Percentiles rank a stretch among this genome's conserved stretches.
Evolutionary conservation across 2,329 filamentous ascomycete species (phyloP).

Genomic region (Xylariomycetidae sp.): DNA sequence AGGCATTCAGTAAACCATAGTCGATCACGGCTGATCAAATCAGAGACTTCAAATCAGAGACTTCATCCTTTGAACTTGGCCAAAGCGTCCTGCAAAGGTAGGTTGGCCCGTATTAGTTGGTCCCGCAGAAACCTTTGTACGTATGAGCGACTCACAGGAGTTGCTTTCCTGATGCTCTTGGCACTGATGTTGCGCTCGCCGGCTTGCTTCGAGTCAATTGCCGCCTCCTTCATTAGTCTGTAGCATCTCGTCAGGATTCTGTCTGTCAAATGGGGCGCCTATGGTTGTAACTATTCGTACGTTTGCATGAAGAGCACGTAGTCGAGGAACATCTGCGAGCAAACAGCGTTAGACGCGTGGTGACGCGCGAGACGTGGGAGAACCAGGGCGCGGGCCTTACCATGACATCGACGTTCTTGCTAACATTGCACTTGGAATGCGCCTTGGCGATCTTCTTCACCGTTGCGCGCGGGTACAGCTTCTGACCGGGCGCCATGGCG

Average conservation of each 20-base stretch:
- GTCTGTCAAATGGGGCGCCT: not conserved
- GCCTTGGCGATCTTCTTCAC: constrained; percentile 88
- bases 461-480: constrained; percentile 76
- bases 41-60: too few species aligned
- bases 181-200: constrained; percentile 71
- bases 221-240: constrained; percentile 74
- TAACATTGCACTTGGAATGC: constrained; percentile 72
- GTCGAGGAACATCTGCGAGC: constrained; percentile 68
- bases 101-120: not conserved
- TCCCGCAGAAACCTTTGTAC: not conserved
- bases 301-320: constrained; percentile 76
- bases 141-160: constrained; percentile 49
- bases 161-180: constrained; percentile 70
- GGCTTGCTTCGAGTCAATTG: constrained; percentile 66
- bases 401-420: constrained; percentile 80
- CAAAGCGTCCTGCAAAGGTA: constrained; percentile 48
- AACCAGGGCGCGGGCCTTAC: constrained; percentile 40
- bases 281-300: constrained; percentile 28
- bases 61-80: constrained; percentile 63
- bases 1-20: too few species aligned
- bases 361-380: constrained; percentile 16
- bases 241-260: constrained; percentile 4
- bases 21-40: too few species aligned
- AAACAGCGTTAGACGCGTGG: constrained; percentile 19
- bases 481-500: constrained; percentile 57